A percentile compares a stretch with the other conserved stretches of the same genome.
Evolutionary conservation across 164 flowering plant genomes (phyloP).

Genomic region (Chimonanthus praecox): DNA sequence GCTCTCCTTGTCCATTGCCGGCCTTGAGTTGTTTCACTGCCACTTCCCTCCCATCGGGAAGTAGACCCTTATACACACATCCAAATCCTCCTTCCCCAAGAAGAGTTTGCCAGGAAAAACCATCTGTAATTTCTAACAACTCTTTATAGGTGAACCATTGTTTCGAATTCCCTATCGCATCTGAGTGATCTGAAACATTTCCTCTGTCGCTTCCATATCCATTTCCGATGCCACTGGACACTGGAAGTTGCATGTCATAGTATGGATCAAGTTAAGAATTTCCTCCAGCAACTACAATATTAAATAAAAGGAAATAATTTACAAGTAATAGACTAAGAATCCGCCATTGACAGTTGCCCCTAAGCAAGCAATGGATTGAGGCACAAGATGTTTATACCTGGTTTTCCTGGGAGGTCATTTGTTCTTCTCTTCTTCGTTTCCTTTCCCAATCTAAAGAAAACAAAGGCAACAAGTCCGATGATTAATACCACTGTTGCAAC

Average conservation of each 20-base stretch:
- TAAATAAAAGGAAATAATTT: neutral
- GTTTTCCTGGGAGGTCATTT: slow-evolving; percentile 15
- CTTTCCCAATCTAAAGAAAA: slow-evolving; percentile 23
- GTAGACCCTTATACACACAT: slow-evolving; percentile 66
- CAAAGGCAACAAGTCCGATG: slow-evolving; percentile 24
- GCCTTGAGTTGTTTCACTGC: slow-evolving; percentile 73
- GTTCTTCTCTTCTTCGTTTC: slow-evolving; percentile 23
- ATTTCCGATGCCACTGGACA: slow-evolving; percentile 12
- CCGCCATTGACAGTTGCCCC: neutral
- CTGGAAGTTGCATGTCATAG: slow-evolving; percentile 17
- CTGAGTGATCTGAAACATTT: neutral
- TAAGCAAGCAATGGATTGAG: neutral
- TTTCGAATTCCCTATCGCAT: neutral
- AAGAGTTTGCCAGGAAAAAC: slow-evolving; percentile 49
- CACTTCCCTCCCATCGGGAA: slow-evolving; percentile 59
- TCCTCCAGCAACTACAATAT: slow-evolving; percentile 26
- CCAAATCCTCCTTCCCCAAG: slow-evolving; percentile 89
- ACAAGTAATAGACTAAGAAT: neutral
- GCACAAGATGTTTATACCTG: slow-evolving; percentile 23
- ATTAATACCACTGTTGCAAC: slow-evolving; percentile 27
- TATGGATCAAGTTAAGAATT: slow-evolving; percentile 6
- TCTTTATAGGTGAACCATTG: slow-evolving; percentile 54
- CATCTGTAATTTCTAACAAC: slow-evolving; percentile 51
- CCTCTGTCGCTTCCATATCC: slow-evolving; percentile 2
- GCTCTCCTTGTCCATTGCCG: slow-evolving; percentile 83